phyloP scores from a whole-genome alignment of 2,329 filamentous ascomycete genomes.

The Pseudogymnoascus sp. region DNA sequence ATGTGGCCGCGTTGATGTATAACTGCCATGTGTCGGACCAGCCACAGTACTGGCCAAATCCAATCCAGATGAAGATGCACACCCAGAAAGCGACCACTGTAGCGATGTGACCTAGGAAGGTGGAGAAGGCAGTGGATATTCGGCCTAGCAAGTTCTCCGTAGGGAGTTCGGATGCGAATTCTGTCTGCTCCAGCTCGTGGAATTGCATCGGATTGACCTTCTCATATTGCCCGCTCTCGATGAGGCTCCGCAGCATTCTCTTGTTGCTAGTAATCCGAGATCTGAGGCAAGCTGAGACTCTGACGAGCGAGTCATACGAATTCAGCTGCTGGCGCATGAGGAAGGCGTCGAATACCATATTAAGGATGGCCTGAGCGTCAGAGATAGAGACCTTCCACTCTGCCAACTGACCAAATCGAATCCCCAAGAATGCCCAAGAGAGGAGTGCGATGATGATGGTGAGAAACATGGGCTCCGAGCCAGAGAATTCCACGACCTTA shows the following conservation, averaged over 20 bases:
- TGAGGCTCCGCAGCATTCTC: conserved; percentile 13
- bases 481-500: conserved; percentile 12
- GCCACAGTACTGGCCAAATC: conserved; percentile 13
- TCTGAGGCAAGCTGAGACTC: conserved; percentile 12
- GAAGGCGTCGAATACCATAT: conserved; percentile 28
- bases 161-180: conserved; percentile 12
- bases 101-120: conserved; percentile 12
- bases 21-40: conserved; percentile 16
- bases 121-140: conserved; percentile 12
- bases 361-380: conserved; percentile 28
- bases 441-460: conserved; percentile 17
- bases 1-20: conserved; percentile 35
- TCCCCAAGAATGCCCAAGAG: conserved; percentile 24
- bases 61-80: conserved; percentile 15
- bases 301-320: conserved; percentile 10
- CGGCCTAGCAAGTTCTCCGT: conserved; percentile 13
- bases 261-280: conserved; percentile 14
- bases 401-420: conserved; percentile 24
- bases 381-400: conserved; percentile 21
- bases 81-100: conserved; percentile 15
- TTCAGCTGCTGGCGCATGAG: conserved; percentile 28
- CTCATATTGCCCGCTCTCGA: conserved; percentile 11
- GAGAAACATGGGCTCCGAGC: conserved; percentile 9
- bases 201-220: conserved; percentile 9
- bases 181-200: conserved; percentile 11